Evolutionary conservation across 2,329 filamentous ascomycete genomes (phyloP).

Genomic region (Huntiella bhutanensis): DNA sequence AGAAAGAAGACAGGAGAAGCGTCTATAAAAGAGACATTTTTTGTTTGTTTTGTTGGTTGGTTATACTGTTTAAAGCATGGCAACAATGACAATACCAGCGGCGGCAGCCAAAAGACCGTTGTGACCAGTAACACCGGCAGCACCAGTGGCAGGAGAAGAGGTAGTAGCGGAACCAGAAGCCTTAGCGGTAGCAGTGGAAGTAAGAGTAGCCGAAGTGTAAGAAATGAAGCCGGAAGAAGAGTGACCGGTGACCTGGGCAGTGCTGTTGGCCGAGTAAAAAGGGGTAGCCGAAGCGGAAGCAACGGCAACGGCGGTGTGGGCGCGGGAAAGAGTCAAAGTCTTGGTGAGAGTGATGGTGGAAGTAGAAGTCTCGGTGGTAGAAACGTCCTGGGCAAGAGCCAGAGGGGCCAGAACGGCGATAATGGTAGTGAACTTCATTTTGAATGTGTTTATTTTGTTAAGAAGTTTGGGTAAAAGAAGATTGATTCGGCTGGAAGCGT

Average conservation of each 20-base stretch:
- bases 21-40: constrained; percentile 2
- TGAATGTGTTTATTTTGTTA: constrained; percentile 10
- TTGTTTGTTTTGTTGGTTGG: background rate
- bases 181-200: constrained; percentile 14
- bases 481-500: background rate
- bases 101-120: constrained; percentile 30
- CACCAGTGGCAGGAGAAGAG: constrained; percentile 19
- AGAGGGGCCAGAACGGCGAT: constrained; percentile 33
- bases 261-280: constrained; percentile 20
- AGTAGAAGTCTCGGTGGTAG: constrained; percentile 27
- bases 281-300: constrained; percentile 14
- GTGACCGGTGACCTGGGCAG: constrained; percentile 12
- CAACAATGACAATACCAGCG: constrained; percentile 29
- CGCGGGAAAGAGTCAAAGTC: constrained; percentile 31
- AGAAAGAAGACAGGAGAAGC: constrained; percentile 2
- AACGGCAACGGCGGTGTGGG: constrained; percentile 20
- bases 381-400: constrained; percentile 26
- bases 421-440: constrained; percentile 24
- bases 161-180: constrained; percentile 19
- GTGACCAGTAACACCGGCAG: constrained; percentile 25
- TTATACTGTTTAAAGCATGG: constrained; percentile 26
- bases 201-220: constrained; percentile 16
- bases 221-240: constrained; percentile 15
- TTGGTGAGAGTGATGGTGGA: constrained; percentile 31
- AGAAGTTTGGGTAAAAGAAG: background rate